Conservation (phyloP, 805 yeast species). For the Ogataea henricii region DNA sequence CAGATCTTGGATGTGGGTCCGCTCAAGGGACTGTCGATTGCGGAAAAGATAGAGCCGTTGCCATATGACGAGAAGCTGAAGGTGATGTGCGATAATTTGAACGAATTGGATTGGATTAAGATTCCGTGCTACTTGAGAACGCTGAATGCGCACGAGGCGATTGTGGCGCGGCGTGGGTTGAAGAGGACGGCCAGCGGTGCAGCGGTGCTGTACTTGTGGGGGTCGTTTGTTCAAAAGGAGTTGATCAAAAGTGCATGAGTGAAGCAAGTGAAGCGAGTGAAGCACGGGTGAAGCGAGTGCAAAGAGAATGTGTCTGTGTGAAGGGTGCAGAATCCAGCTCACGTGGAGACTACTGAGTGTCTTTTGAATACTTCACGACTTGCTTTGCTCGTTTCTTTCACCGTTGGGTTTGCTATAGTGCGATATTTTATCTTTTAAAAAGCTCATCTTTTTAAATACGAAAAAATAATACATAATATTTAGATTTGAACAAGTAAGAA, state of each 20-base stretch:
- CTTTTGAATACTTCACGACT: too few relatives aligned
- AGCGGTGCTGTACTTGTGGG: constrained; percentile 54
- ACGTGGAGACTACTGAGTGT: too few relatives aligned
- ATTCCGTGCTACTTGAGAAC: constrained; percentile 71
- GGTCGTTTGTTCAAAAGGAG: constrained; percentile 23
- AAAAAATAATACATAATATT: not conserved
- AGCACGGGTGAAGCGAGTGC: too few relatives aligned
- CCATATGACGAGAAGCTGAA: constrained; percentile 27
- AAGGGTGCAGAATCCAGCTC: too few relatives aligned
- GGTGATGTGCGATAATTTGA: constrained; percentile 54
- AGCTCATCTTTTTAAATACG: not conserved
- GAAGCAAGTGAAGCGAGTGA: too few relatives aligned
- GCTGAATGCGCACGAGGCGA: constrained; percentile 83
- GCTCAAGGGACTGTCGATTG: constrained; percentile 11
- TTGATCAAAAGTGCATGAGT: constrained; percentile 5
- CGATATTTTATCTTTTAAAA: too few relatives aligned
- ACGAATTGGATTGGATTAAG: constrained; percentile 72
- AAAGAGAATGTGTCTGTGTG: too few relatives aligned
- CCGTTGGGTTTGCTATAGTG: too few relatives aligned
- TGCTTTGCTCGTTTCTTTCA: too few relatives aligned
- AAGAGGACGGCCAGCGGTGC: constrained; percentile 52
- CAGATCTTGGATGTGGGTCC: constrained; percentile 11
- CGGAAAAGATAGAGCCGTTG: constrained; percentile 20
- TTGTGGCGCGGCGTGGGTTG: constrained; percentile 75
- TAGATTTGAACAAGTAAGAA: not conserved